Percentiles rank a stretch among this genome's conserved stretches.
Evolutionary conservation across 345 rosid species (phyloP).

Genomic region (Schrenkiella parvula): DNA sequence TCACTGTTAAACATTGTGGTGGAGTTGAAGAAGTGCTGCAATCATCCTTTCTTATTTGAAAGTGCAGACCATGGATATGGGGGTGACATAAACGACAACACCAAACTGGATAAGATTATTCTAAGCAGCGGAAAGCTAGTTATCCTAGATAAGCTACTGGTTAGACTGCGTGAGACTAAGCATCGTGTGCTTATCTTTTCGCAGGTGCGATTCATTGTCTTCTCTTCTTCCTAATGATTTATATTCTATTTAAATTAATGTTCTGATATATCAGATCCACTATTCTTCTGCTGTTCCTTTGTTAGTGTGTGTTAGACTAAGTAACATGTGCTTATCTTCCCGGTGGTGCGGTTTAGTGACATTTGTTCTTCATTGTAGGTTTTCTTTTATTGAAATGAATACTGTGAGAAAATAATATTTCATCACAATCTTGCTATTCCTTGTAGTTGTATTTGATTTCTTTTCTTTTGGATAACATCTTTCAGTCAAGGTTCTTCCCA

Average conservation of each 20-base stretch:
- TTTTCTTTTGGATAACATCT: not conserved
- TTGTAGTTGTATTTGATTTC: not conserved
- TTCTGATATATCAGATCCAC: not conserved
- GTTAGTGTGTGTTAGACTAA: conserved; percentile 55
- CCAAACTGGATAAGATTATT: conserved; percentile 89
- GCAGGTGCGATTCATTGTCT: conserved; percentile 54
- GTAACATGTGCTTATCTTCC: conserved; percentile 68
- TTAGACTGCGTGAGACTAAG: conserved; percentile 90
- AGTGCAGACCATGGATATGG: conserved; percentile 99
- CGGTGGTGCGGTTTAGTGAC: conserved; percentile 45
- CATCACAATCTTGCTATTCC: not conserved
- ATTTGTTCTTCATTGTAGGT: not conserved
- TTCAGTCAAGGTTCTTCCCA: not conserved
- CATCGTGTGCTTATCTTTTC: conserved; percentile 98
- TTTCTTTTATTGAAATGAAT: not conserved
- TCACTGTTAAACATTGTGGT: conserved; percentile 98
- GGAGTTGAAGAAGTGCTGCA: conserved; percentile 99
- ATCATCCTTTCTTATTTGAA: conserved; percentile 98
- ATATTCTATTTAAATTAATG: not conserved
- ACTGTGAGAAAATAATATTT: not conserved
- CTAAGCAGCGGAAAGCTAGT: conserved; percentile 98
- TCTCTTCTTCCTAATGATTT: conserved; percentile 3
- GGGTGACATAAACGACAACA: conserved; percentile 61
- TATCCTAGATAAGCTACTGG: conserved; percentile 93
- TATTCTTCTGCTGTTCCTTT: conserved; percentile 3